Percentiles rank a stretch among this genome's conserved stretches.
Conservation (phyloP, 2,329 filamentous ascomycete species). For the Nemania diffusa region DNA sequence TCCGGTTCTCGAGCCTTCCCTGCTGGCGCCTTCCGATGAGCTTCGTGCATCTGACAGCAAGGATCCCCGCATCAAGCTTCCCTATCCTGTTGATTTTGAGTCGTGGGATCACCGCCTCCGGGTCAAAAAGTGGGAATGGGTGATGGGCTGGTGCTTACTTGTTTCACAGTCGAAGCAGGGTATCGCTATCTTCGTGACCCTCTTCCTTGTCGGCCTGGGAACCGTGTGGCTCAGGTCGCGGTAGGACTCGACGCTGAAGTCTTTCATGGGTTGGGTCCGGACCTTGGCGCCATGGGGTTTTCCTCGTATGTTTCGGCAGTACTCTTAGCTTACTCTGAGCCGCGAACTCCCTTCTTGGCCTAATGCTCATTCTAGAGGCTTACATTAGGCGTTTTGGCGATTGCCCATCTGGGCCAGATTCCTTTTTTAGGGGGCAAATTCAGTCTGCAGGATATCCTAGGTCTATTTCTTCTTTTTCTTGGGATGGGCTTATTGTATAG, state of each 20-base stretch:
- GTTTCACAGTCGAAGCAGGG: conserved; percentile 65
- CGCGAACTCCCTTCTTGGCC: not conserved
- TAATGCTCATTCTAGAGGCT: not conserved
- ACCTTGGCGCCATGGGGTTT: not conserved
- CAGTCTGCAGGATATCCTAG: not conserved
- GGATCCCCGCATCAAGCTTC: conserved; percentile 52
- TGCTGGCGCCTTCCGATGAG: conserved; percentile 51
- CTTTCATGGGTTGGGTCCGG: conserved; percentile 1
- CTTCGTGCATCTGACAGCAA: conserved; percentile 2
- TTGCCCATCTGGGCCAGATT: not conserved
- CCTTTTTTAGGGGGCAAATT: not conserved
- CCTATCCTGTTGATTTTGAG: conserved; percentile 64
- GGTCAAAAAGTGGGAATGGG: conserved; percentile 48
- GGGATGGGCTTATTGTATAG: not conserved
- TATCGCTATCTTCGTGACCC: conserved; percentile 56
- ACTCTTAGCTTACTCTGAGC: not conserved
- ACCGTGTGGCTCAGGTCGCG: conserved; percentile 57
- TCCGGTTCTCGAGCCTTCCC: conserved; percentile 62
- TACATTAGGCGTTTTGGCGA: not conserved
- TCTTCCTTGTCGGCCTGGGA: conserved; percentile 55
- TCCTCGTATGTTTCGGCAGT: not conserved
- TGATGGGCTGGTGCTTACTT: conserved; percentile 65
- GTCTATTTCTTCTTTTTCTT: not conserved
- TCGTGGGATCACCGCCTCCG: conserved; percentile 61
- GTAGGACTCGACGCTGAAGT: conserved; percentile 37